A percentile compares a stretch with the other conserved stretches of the same genome.
phyloP scores from a whole-genome alignment of 1,284 basidiomycete species.

The Mycosarcoma maydis region DNA sequence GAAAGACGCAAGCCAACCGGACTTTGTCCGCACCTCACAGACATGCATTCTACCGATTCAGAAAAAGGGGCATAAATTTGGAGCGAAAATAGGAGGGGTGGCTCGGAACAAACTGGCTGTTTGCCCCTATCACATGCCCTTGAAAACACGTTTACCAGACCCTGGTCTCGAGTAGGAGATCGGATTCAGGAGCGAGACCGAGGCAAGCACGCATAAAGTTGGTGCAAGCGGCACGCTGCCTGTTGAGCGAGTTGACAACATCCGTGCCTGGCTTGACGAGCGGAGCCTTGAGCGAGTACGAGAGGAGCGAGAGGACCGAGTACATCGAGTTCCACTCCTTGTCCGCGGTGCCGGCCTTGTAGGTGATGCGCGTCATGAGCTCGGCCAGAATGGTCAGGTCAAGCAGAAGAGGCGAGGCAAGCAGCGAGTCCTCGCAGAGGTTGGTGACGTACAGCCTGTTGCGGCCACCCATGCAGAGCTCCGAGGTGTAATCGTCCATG shows the following conservation, averaged over 20 bases:
- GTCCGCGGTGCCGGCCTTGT: constrained; percentile 68
- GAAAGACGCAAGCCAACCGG: too few relatives aligned
- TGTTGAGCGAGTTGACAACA: constrained; percentile 92
- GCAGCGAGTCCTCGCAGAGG: constrained; percentile 80
- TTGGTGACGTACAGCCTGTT: constrained; percentile 63
- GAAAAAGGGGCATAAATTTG: too few relatives aligned
- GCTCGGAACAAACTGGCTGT: too few relatives aligned
- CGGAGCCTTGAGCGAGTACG: constrained; percentile 82
- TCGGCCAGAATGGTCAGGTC: constrained; percentile 94
- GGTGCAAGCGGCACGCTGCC: constrained; percentile 94
- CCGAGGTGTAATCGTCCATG: constrained; percentile 98
- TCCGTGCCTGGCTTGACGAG: constrained; percentile 94
- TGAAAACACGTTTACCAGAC: constrained; percentile 58
- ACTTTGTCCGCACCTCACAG: too few relatives aligned
- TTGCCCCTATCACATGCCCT: too few relatives aligned
- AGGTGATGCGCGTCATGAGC: constrained; percentile 88
- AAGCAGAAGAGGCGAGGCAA: constrained; percentile 94
- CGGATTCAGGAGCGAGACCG: constrained; percentile 63
- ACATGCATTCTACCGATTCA: too few relatives aligned
- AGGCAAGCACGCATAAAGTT: constrained; percentile 77
- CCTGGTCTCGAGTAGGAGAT: constrained; percentile 63
- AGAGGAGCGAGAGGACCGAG: constrained; percentile 63
- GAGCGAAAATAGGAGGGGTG: too few relatives aligned
- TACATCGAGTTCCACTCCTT: constrained; percentile 62
- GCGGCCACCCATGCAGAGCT: constrained; percentile 74